Percentiles rank a stretch among this genome's conserved stretches.
Conservation (phyloP, 225 moss, liverwort and hornwort genomes). For the Physcomitrium patens region DNA sequence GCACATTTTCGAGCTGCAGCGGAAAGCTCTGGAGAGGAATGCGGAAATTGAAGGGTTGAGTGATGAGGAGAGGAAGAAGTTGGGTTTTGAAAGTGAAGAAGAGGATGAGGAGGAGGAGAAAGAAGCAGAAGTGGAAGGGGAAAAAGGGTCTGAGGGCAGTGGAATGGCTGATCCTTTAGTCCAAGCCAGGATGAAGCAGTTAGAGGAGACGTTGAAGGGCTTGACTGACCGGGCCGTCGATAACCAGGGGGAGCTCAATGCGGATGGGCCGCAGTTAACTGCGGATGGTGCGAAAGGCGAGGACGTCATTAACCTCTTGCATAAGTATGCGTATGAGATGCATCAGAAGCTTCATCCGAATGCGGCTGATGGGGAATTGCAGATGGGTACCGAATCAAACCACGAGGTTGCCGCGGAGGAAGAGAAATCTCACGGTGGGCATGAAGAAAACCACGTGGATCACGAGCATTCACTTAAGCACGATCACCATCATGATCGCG, state of each 20-base stretch:
- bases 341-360: constrained; percentile 42
- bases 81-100: constrained; percentile 12
- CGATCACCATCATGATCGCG: constrained; percentile 29
- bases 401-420: constrained; percentile 23
- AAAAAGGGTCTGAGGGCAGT: constrained; percentile 24
- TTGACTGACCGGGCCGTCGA: constrained; percentile 35
- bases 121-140: constrained; percentile 13
- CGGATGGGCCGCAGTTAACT: constrained; percentile 31
- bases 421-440: constrained; percentile 30
- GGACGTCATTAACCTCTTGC: constrained; percentile 54
- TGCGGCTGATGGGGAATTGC: constrained; percentile 14
- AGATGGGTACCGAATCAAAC: constrained; percentile 25
- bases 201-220: constrained; percentile 47
- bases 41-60: constrained; percentile 2
- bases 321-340: constrained; percentile 58
- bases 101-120: constrained; percentile 6
- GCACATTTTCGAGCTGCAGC: constrained; percentile 40
- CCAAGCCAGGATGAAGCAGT: constrained; percentile 42
- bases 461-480: constrained; percentile 16
- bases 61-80: constrained; percentile 13
- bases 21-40: constrained; percentile 24
- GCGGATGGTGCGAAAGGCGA: constrained; percentile 36
- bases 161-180: constrained; percentile 33
- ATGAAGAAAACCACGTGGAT: constrained; percentile 23
- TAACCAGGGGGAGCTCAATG: constrained; percentile 30